Percentiles rank a stretch among this genome's conserved stretches.
Conservation (phyloP, 257 asterid species). For the Dorcoceras hygrometricum region DNA sequence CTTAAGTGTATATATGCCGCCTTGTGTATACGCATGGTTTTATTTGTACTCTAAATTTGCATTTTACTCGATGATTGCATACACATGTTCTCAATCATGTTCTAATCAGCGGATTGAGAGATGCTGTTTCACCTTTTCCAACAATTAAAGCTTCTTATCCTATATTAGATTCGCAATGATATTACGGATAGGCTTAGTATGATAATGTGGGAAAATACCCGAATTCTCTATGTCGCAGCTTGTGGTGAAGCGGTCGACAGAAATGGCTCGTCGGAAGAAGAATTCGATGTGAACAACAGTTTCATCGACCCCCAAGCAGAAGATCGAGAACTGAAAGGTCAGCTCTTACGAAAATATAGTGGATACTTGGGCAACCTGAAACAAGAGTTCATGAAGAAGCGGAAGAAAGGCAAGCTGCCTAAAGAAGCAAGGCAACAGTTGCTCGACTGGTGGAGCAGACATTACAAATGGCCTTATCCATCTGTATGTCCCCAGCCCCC, state of each 20-base stretch:
- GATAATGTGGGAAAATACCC: neutral
- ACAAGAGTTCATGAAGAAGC: constrained; percentile 97
- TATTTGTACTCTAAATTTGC: neutral
- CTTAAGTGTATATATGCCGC: neutral
- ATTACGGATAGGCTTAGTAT: neutral
- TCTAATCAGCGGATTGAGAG: neutral
- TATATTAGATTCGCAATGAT: neutral
- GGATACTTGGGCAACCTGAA: constrained; percentile 93
- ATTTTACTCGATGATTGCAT: neutral
- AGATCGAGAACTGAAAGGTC: constrained; percentile 84
- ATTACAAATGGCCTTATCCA: constrained; percentile 98
- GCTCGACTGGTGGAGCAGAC: constrained; percentile 95
- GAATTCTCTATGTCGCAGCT: constrained; percentile 37
- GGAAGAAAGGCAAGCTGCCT: constrained; percentile 99
- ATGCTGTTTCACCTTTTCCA: neutral
- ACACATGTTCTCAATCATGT: neutral
- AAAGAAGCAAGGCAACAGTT: constrained; percentile 89
- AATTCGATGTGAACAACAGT: constrained; percentile 51
- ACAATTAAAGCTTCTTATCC: neutral
- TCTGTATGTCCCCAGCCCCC: too few species aligned
- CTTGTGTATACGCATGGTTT: neutral
- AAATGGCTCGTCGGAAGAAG: constrained; percentile 77
- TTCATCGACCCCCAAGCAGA: constrained; percentile 85
- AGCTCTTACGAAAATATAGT: constrained; percentile 84
- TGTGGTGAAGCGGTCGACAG: constrained; percentile 63